These are phyloP conservation scores for Barnettozyma pratensis DNA, from an alignment of 805 yeast genomes.

Conservation along the genomic window DNA sequence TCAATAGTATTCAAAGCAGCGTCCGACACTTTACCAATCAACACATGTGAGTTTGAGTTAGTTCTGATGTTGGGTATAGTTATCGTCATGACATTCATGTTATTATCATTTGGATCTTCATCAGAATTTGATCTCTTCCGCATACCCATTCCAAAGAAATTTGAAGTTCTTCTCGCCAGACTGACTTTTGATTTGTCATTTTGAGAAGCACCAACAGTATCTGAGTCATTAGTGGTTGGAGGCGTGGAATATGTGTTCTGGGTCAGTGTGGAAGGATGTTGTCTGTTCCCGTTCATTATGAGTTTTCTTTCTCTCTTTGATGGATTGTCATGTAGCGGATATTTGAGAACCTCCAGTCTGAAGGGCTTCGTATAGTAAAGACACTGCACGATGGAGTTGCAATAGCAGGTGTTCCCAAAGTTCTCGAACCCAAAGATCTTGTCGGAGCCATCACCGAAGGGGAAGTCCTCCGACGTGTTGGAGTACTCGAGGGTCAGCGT, in stretches of 20 bases:
- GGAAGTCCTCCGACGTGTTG: background rate
- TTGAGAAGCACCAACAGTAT: no score
- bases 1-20: slow-evolving; percentile 47
- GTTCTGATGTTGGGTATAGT: slow-evolving; percentile 19
- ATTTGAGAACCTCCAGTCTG: slow-evolving; percentile 47
- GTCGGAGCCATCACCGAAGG: slow-evolving; percentile 63
- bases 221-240: slow-evolving; percentile 3
- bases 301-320: slow-evolving; percentile 32
- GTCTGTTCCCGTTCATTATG: slow-evolving; percentile 35
- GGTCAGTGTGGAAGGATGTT: slow-evolving; percentile 29
- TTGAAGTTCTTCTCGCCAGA: slow-evolving; percentile 24
- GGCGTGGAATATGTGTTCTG: background rate
- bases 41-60: slow-evolving; percentile 4
- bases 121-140: slow-evolving; percentile 12
- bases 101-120: slow-evolving; percentile 8
- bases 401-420: slow-evolving; percentile 90
- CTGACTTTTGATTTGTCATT: slow-evolving; percentile 8
- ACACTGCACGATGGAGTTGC: slow-evolving; percentile 89
- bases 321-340: slow-evolving; percentile 35
- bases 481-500: background rate
- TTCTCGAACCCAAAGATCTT: slow-evolving; percentile 80
- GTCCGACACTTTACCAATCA: slow-evolving; percentile 20
- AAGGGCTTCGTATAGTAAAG: slow-evolving; percentile 70
- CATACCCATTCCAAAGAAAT: slow-evolving; percentile 25
- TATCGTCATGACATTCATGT: slow-evolving; percentile 5